phyloP scores from a whole-genome alignment of 345 rosid genomes.

The Combretum micranthum region DNA sequence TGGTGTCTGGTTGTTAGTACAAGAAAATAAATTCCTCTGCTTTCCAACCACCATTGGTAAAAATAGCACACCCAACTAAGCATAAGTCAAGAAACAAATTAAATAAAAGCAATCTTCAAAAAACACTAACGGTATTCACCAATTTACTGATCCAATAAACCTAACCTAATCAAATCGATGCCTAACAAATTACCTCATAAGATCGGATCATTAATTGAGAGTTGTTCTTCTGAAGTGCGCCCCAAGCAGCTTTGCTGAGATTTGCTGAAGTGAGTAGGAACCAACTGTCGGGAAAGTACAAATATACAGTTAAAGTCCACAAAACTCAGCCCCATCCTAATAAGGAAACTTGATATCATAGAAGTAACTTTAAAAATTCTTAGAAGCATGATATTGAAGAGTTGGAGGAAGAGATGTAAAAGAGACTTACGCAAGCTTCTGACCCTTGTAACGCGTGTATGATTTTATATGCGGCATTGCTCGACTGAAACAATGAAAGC shows the following conservation, averaged over 20 bases:
- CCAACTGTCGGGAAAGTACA: slow-evolving; percentile 45
- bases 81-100: not conserved
- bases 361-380: slow-evolving; percentile 4
- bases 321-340: too few species aligned
- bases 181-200: slow-evolving; percentile 48
- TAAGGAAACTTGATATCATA: too few species aligned
- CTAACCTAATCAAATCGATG: not conserved
- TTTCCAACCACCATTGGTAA: slow-evolving; percentile 34
- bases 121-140: too few species aligned
- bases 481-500: slow-evolving; percentile 37
- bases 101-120: not conserved
- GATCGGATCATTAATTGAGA: slow-evolving; percentile 96
- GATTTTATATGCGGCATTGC: slow-evolving; percentile 99
- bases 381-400: slow-evolving; percentile 5
- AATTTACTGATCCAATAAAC: too few species aligned
- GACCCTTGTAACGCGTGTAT: slow-evolving; percentile 68
- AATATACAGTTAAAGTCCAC: too few species aligned
- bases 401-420: not conserved
- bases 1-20: slow-evolving; percentile 30
- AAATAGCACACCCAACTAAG: slow-evolving; percentile 81
- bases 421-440: slow-evolving; percentile 69
- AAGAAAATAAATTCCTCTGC: slow-evolving; percentile 41
- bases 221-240: slow-evolving; percentile 85
- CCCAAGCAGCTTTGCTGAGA: slow-evolving; percentile 99
- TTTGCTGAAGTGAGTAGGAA: slow-evolving; percentile 83